Conservation (phyloP, 139 green algal genomes). For the Ettlia oleoabundans region DNA sequence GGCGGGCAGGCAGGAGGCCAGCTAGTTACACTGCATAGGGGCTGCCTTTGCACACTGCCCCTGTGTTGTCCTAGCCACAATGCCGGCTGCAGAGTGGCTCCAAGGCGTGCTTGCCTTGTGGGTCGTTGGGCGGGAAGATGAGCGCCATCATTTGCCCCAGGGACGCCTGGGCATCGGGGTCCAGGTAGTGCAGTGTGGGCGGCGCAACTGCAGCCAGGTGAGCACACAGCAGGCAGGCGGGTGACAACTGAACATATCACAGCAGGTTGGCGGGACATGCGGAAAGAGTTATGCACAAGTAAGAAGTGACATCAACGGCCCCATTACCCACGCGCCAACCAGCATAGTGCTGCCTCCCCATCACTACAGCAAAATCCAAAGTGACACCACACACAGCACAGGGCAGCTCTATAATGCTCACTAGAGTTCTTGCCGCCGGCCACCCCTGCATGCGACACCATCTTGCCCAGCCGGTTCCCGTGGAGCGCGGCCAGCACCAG, state of each 20-base stretch:
- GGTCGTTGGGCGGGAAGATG: constrained; percentile 26
- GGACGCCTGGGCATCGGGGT: constrained; percentile 1
- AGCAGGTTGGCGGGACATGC: too few species aligned
- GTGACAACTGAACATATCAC: not conserved
- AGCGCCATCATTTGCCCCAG: constrained; percentile 37
- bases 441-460: constrained; percentile 27
- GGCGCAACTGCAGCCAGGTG: constrained; percentile 15
- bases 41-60: too few species aligned
- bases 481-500: constrained; percentile 34
- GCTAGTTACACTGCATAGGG: too few species aligned
- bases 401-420: too few species aligned
- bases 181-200: not conserved
- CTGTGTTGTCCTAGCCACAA: too few species aligned
- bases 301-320: too few species aligned
- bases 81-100: not conserved
- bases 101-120: not conserved
- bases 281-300: too few species aligned
- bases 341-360: too few species aligned
- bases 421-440: constrained; percentile 23
- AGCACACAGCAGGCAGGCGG: not conserved
- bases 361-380: too few species aligned
- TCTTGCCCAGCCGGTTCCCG: constrained; percentile 4
- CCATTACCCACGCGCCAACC: too few species aligned
- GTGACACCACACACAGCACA: too few species aligned
- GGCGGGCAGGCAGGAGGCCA: too few species aligned